Evolutionary conservation across 179 eudicot genomes (phyloP).

Genomic region (Actinidia arguta): DNA sequence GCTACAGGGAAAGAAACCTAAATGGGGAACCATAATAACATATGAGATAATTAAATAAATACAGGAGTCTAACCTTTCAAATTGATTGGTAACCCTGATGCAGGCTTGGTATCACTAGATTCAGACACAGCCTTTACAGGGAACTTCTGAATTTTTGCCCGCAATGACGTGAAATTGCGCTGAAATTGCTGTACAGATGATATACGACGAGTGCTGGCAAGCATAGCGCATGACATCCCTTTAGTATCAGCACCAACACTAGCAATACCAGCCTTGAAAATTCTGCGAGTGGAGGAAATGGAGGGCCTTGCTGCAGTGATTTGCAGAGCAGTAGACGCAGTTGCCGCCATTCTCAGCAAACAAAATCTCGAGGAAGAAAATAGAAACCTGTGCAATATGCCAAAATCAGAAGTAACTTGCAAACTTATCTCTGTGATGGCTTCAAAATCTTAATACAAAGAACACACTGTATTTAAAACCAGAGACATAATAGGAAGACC

Average conservation of each 20-base stretch:
- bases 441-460: not conserved
- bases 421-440: not conserved
- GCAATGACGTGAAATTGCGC: constrained; percentile 46
- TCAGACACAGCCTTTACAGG: constrained; percentile 73
- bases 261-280: constrained; percentile 48
- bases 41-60: not conserved
- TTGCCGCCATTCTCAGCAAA: constrained; percentile 58
- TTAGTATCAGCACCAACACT: constrained; percentile 37
- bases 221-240: constrained; percentile 51
- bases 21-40: not conserved
- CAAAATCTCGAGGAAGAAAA: constrained; percentile 1
- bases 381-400: not conserved
- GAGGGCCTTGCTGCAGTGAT: constrained; percentile 59
- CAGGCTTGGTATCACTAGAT: constrained; percentile 61
- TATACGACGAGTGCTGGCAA: constrained; percentile 53
- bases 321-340: constrained; percentile 73
- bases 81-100: constrained; percentile 69
- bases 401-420: not conserved
- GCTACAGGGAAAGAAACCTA: not conserved
- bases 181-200: constrained; percentile 54
- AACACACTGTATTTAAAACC: not conserved
- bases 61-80: constrained; percentile 61
- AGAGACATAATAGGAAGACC: not conserved
- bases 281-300: constrained; percentile 44
- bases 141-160: constrained; percentile 40